phyloP scores from a whole-genome alignment of 306 rosid species.

The Cicer judaicum region DNA sequence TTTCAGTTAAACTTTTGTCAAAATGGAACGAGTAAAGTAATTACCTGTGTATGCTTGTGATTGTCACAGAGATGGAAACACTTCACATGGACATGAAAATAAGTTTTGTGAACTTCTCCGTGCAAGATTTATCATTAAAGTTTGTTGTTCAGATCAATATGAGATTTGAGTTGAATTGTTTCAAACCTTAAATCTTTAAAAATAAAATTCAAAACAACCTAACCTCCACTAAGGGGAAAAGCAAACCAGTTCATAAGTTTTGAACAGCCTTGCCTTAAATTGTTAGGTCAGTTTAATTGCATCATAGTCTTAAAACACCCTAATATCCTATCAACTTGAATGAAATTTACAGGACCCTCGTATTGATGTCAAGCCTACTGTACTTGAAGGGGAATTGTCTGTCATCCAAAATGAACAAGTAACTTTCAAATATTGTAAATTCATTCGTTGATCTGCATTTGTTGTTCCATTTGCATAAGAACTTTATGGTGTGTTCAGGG shows the following conservation, averaged over 20 bases:
- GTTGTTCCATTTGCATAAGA: conserved; percentile 40
- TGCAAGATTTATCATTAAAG: conserved; percentile 20
- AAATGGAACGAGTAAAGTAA: conserved; percentile 13
- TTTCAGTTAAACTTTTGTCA: conserved; percentile 23
- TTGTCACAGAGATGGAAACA: conserved; percentile 18
- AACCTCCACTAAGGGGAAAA: neutral
- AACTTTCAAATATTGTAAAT: conserved; percentile 35
- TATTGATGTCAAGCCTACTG: conserved; percentile 74
- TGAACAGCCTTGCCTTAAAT: conserved; percentile 28
- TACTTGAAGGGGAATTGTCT: conserved; percentile 59
- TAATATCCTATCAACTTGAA: conserved; percentile 30
- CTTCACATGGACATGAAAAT: conserved; percentile 4
- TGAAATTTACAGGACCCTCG: conserved; percentile 69
- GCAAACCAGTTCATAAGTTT: neutral
- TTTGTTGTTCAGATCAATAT: neutral
- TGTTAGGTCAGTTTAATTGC: conserved; percentile 25
- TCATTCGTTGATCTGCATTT: conserved; percentile 37
- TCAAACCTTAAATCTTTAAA: conserved; percentile 6
- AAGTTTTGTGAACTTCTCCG: conserved; percentile 16
- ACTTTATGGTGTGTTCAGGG: conserved; percentile 55
- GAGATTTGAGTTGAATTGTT: conserved; percentile 29
- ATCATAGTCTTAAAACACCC: conserved; percentile 4
- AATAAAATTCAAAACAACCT: conserved; percentile 11
- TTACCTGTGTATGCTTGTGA: conserved; percentile 12
- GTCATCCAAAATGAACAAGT: conserved; percentile 69